Conservation (phyloP, 2,329 filamentous ascomycete genomes). For the Sporothrix luriei region DNA sequence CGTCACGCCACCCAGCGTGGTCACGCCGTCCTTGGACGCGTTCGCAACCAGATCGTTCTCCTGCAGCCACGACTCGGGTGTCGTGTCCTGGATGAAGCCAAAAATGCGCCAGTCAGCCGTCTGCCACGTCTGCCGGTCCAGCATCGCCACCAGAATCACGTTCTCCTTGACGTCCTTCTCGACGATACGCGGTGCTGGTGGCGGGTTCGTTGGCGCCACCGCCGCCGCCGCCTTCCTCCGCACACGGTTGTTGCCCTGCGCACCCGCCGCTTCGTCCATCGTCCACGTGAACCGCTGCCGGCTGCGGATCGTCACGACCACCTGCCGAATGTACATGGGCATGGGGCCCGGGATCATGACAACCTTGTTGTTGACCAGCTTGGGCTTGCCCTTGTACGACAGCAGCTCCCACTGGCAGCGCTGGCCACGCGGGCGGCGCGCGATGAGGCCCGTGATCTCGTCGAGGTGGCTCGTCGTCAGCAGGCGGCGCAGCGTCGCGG, state of each 20-base stretch:
- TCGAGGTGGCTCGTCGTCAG: conserved; percentile 57
- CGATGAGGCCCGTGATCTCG: conserved; percentile 58
- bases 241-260: neutral
- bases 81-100: conserved; percentile 62
- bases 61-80: conserved; percentile 47
- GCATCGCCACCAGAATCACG: conserved; percentile 59
- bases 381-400: conserved; percentile 52
- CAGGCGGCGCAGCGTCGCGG: conserved; percentile 52
- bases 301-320: conserved; percentile 62
- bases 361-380: conserved; percentile 59
- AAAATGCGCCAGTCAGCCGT: conserved; percentile 63
- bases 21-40: conserved; percentile 22
- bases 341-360: conserved; percentile 50
- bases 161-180: conserved; percentile 64
- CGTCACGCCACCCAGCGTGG: neutral
- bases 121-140: conserved; percentile 52
- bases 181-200: conserved; percentile 49
- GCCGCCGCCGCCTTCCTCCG: neutral
- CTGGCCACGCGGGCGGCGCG: conserved; percentile 51
- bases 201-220: conserved; percentile 39
- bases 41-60: conserved; percentile 34
- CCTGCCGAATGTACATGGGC: conserved; percentile 49
- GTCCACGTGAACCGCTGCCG: conserved; percentile 56
- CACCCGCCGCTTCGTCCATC: conserved; percentile 36
- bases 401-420: conserved; percentile 59